phyloP scores from a whole-genome alignment of 2,329 filamentous ascomycete genomes.

The Diaporthe velutina region DNA sequence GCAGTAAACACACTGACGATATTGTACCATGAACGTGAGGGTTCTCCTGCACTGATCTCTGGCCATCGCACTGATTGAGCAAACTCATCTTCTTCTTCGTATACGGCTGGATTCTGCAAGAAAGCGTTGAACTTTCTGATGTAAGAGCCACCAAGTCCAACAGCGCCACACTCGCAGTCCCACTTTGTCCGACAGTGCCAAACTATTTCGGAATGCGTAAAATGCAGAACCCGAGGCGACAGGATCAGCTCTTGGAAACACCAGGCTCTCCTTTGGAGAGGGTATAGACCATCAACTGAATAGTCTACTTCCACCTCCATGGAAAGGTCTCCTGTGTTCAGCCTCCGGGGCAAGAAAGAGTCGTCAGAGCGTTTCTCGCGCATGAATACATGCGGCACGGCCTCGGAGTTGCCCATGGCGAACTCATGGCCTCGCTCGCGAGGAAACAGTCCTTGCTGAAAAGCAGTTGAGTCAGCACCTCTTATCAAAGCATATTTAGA shows the following conservation, averaged over 20 bases:
- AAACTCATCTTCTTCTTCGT: neutral
- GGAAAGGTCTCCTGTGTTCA: neutral
- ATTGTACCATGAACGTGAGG: neutral
- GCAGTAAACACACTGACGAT: neutral
- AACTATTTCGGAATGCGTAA: neutral
- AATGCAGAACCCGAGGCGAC: neutral
- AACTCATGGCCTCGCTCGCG: neutral
- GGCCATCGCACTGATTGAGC: neutral
- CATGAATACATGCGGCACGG: neutral
- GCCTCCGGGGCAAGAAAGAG: neutral
- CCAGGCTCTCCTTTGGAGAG: neutral
- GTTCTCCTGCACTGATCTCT: neutral
- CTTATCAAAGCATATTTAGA: neutral
- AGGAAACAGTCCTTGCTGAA: neutral
- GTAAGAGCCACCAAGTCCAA: neutral
- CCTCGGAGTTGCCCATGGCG: neutral
- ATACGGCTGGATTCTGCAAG: neutral
- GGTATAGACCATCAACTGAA: neutral
- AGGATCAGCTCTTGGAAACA: neutral
- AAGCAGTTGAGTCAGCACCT: neutral
- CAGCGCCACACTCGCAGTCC: neutral
- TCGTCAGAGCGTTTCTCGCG: neutral
- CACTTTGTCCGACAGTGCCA: neutral
- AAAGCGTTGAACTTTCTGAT: neutral
- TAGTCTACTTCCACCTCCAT: neutral